Evolutionary conservation across 2,329 filamentous ascomycete genomes (phyloP), one percentile per base, ranked within the genome.

Genomic region (Tricladium varicosporioides): DNA sequence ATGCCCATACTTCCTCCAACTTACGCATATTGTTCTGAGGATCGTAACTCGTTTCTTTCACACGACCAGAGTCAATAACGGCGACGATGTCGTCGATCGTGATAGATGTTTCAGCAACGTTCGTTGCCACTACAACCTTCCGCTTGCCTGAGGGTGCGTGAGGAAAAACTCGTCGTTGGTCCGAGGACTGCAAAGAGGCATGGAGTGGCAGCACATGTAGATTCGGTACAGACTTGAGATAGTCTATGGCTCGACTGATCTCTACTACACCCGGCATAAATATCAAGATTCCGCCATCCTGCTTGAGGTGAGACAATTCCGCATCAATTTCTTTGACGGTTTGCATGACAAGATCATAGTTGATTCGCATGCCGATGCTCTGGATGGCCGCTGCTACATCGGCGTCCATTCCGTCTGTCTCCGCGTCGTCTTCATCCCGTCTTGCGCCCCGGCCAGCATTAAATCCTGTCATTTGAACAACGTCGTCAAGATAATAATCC

Each of bases 51-150:
- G 92, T 99, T 73, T 99, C 93, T 70, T 99, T 99, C 58, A 99
- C 94, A 53, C 91, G 87, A 27, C 94, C 94, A 10, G 89, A 94
- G 71, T 99, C 94, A 61, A 99, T 93, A 47, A 99, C 94, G 1
- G 91, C 93, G 2, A 97, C 89, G 53, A 99, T 90, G 69, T 99
- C 94, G 69, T 97, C 92, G 59, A 99, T 99, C 0, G 94, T 99
- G 71, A 99, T 97, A 1, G 94, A 97, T 0, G 94, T 99, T 72
- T 99, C 94, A 1, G 94, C 94, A 2, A 99, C 93, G 67, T 99
- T 99, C 46, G 94, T 99, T 1, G 94, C 91, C 5, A 93, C 90
- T 33, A 99, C 89, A 11, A 99, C 84, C 74, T 99, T 99, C 36
- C 94, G 83, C 73, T 91, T 92, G 0, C 92, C 92, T 2, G 76